Percentiles rank a stretch among this genome's conserved stretches.
phyloP scores from a whole-genome alignment of 2,329 filamentous ascomycete species.

The Fusarium keratoplasticum region DNA sequence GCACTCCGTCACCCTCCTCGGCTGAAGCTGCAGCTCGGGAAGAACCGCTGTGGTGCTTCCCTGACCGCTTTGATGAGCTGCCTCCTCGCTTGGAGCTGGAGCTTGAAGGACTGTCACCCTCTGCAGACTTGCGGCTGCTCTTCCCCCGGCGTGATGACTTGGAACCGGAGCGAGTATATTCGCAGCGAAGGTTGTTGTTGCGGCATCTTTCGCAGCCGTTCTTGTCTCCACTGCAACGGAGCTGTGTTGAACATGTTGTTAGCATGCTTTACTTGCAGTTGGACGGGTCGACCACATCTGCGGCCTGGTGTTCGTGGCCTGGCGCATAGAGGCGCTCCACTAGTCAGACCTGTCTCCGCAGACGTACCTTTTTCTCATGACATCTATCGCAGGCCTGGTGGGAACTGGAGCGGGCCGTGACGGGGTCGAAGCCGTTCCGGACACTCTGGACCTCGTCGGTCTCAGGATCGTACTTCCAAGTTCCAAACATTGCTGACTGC shows the following conservation, averaged over 20 bases:
- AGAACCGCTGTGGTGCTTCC: slow-evolving; percentile 36
- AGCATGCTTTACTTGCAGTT: slow-evolving; percentile 12
- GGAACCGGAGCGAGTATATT: slow-evolving; percentile 50
- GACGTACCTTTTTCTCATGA: slow-evolving; percentile 53
- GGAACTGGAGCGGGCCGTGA: slow-evolving; percentile 52
- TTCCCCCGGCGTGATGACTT: slow-evolving; percentile 48
- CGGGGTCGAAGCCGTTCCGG: slow-evolving; percentile 51
- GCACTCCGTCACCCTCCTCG: slow-evolving; percentile 38
- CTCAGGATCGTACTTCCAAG: slow-evolving; percentile 54
- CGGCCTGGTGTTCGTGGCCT: not conserved
- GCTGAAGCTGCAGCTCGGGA: slow-evolving; percentile 25
- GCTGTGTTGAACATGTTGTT: slow-evolving; percentile 37
- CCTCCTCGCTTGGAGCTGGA: slow-evolving; percentile 33
- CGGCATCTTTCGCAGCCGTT: slow-evolving; percentile 52
- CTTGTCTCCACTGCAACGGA: slow-evolving; percentile 54
- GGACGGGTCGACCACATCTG: not conserved
- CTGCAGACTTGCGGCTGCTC: slow-evolving; percentile 36
- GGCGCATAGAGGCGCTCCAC: slow-evolving; percentile 5
- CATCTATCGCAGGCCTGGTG: slow-evolving; percentile 55
- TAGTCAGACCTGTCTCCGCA: not conserved
- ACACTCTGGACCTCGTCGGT: slow-evolving; percentile 53
- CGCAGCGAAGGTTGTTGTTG: slow-evolving; percentile 46
- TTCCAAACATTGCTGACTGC: slow-evolving; percentile 49
- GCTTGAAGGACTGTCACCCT: slow-evolving; percentile 34
- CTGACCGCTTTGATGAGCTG: slow-evolving; percentile 38